These are phyloP conservation scores for Salisapilia sapeloensis DNA, from an alignment of 352 stramenopile species.

Conservation along the genomic window DNA sequence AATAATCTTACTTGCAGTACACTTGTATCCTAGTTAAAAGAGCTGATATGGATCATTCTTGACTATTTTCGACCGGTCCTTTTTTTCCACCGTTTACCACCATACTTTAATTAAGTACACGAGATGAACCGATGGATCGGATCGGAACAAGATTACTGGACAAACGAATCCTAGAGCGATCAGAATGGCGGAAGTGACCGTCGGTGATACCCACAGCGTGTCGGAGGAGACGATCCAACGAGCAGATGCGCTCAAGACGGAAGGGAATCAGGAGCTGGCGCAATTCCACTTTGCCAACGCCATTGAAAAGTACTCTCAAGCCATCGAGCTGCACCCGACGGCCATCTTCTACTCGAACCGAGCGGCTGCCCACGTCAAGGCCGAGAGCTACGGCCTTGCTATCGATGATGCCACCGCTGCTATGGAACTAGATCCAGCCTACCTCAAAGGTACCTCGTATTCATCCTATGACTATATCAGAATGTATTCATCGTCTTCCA, in stretches of 20 bases:
- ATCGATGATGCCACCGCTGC: slow-evolving; percentile 93
- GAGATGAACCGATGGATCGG: too few species aligned
- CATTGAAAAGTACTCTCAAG: slow-evolving; percentile 79
- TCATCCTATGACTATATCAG: too few species aligned
- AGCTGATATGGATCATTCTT: too few species aligned
- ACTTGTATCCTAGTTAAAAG: too few species aligned
- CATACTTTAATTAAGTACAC: too few species aligned
- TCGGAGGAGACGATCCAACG: slow-evolving; percentile 43
- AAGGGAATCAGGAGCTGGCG: slow-evolving; percentile 72
- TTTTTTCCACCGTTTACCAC: too few species aligned
- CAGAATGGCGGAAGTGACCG: slow-evolving; percentile 17
- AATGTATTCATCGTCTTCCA: not conserved
- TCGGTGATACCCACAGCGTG: slow-evolving; percentile 28
- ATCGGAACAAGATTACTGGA: too few species aligned
- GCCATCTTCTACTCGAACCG: slow-evolving; percentile 91
- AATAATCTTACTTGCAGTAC: too few species aligned
- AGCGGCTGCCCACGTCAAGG: slow-evolving; percentile 94
- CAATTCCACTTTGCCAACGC: slow-evolving; percentile 72
- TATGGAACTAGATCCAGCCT: slow-evolving; percentile 87
- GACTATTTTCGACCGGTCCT: too few species aligned
- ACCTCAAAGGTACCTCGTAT: slow-evolving; percentile 85
- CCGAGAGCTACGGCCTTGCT: slow-evolving; percentile 96
- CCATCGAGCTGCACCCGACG: slow-evolving; percentile 75
- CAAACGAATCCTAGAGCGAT: too few species aligned
- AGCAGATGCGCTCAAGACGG: slow-evolving; percentile 62